Base-by-base conservation (phyloP, 495 filamentous ascomycete genomes). In the Annulohypoxylon moriforme region DNA sequence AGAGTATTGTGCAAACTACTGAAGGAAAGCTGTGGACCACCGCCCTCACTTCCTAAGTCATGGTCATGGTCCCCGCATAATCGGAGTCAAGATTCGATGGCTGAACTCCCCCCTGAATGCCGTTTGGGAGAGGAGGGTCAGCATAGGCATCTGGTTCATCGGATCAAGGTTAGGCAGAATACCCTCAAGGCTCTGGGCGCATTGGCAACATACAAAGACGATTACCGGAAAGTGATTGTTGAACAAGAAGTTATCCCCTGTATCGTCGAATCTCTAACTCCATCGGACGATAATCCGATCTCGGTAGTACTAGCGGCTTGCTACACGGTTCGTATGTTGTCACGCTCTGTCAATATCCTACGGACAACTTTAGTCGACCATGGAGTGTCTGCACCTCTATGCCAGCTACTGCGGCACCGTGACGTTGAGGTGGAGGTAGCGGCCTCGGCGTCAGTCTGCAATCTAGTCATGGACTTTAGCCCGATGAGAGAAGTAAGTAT, bases 301-400 rank as follows among this genome's bases (percentile, higher is more conserved):
- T 69, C 86, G 10, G 94, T 97, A 20, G 82, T 98, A 16, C 84
- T 97, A 27, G 93, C 95, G 25, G 96, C 96, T 11, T 98, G 94
- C 73, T 89, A 90, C 74, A 88, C 90, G 20, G 85, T 92, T 42
- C 85, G 92, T 49, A 89, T 91, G 73, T 82, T 98, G 18, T 92
- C 93, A 4, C 89, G 96, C 18, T 96, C 93, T 0, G 90, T 97
- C 7, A 92, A 88, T 75, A 90, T 93, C 22, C 80, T 99, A 13
- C 81, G 96, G 52, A 98, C 96, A 7, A 91, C 89, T 59, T 81
- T 99, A 7, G 93, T 97, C 64, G 96, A 99, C 80, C 88, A 92
- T 44, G 91, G 90, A 3, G 89, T 97, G 55, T 91, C 92, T 2
- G 84, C 87, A 67, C 96, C 94, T 5, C 78, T 97, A n/a, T 91